Conservation (phyloP, 345 rosid species). For the Eucalyptus curtisii region DNA sequence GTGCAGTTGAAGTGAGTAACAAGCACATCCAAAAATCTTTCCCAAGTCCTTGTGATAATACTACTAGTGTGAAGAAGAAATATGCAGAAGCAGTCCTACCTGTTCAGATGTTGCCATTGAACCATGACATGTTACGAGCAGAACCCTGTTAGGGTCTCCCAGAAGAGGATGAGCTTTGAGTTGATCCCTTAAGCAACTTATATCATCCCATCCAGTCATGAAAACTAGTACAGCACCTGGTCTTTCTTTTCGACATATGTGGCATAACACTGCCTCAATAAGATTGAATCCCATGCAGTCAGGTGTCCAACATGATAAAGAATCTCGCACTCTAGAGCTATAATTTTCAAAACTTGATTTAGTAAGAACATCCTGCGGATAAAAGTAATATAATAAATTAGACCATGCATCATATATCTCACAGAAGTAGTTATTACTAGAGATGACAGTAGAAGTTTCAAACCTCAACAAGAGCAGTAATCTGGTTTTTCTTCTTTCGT, state of each 20-base stretch:
- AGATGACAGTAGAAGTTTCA: not conserved
- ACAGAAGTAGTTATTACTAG: not conserved
- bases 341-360: conserved; percentile 79
- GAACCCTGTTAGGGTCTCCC: conserved; percentile 95
- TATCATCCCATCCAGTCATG: conserved; percentile 99
- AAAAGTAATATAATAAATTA: not conserved
- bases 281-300: conserved; percentile 95
- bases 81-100: conserved; percentile 18
- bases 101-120: conserved; percentile 98
- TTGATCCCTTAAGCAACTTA: conserved; percentile 85
- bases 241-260: conserved; percentile 91
- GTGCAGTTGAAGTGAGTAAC: not conserved
- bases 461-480: conserved; percentile 96
- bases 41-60: not conserved
- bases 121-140: conserved; percentile 87
- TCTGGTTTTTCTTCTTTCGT: conserved; percentile 88
- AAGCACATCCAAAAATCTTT: not conserved
- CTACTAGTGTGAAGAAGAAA: not conserved
- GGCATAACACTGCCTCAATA: conserved; percentile 91
- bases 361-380: conserved; percentile 76
- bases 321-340: conserved; percentile 79
- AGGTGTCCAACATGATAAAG: conserved; percentile 84
- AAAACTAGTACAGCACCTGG: conserved; percentile 91
- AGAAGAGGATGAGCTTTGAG: conserved; percentile 93
- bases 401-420: not conserved